Base-by-base conservation (phyloP, 257 asterid genomes). In the Verbena officinalis region DNA sequence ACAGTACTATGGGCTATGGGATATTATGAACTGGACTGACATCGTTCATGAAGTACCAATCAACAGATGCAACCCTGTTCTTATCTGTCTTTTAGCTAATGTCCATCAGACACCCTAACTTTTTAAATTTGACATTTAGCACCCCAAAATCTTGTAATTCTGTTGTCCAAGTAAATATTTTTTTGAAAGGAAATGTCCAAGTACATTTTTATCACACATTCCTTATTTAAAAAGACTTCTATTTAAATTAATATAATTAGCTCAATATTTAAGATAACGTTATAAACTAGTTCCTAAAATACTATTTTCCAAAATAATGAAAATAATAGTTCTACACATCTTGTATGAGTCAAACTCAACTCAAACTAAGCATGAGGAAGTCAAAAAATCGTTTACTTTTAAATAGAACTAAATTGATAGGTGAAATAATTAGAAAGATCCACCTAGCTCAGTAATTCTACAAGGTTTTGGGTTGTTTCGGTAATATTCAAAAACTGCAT, bases 1-100 rank as follows among this genome's bases (percentile, higher is more conserved):
- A 33, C 16, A 2, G 33, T 50, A 53, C 9, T n/a, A n/a, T 5
- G 33, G 2, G 33, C 19, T 42, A 5, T 12, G 14, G 42, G 22
- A 20, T 4, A 1, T 33, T 2, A 7, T 55, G 55, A 49, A 49
- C 20, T 30, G 20, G 7, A 54, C n/a, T n/a, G n/a, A n/a, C 21
- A 55, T 33, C 23, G 30, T 13, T n/a, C 33, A 27, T 27, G 33
- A 27, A 55, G n/a, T 21, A 33, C 42, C 31, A 38, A 56, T 30
- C 72, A 55, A 50, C 59, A 57, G 20, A 45, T 68, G 17, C 59
- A n/a, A 4, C 19, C 15, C 23, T 65, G 8, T 13, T 33, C 34
- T 42, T 9, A 40, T 42, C 14, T 42, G 14, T 62, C 17, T 59
- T 58, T 38, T 49, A 36, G 57, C 27, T 36, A 36, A 34, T 65